A percentile compares a stretch with the other conserved stretches of the same genome.
Evolutionary conservation across 371 early-diverging fungal genomes (phyloP).

Genomic region (Mortierella sp.): DNA sequence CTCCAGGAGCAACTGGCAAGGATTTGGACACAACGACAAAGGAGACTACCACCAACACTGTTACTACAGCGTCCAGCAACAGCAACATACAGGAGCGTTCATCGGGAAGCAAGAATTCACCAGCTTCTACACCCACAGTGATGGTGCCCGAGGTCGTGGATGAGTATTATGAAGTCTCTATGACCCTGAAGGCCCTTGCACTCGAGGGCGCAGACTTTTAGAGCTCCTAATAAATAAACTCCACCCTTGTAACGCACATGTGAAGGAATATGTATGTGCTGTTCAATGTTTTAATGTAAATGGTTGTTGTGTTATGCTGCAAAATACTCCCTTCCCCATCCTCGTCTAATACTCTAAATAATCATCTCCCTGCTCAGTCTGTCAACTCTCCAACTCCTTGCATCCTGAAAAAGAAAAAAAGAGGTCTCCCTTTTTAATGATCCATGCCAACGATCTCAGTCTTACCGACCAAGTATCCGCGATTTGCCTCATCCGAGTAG

Average conservation of each 20-base stretch:
- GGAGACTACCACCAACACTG: not conserved
- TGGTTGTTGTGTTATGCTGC: constrained; percentile 2
- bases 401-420: not conserved
- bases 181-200: constrained; percentile 49
- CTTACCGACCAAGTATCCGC: constrained; percentile 77
- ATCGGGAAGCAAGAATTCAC: not conserved
- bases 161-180: constrained; percentile 52
- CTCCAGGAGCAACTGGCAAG: not conserved
- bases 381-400: not conserved
- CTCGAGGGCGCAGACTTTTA: constrained; percentile 54
- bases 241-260: not conserved
- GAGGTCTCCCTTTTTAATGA: constrained; percentile 20
- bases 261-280: not conserved
- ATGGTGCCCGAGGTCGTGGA: constrained; percentile 29
- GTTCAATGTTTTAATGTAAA: constrained; percentile 16
- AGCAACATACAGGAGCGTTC: constrained; percentile 9
- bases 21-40: not conserved
- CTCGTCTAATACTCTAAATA: not conserved
- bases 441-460: constrained; percentile 59
- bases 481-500: constrained; percentile 75
- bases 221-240: not conserved
- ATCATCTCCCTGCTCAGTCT: not conserved
- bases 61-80: not conserved
- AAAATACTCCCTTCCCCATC: not conserved
- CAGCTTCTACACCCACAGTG: not conserved